These are phyloP conservation scores for Phytophthora aleatoria DNA, from an alignment of 352 stramenopile genomes.

Conservation along the genomic window DNA sequence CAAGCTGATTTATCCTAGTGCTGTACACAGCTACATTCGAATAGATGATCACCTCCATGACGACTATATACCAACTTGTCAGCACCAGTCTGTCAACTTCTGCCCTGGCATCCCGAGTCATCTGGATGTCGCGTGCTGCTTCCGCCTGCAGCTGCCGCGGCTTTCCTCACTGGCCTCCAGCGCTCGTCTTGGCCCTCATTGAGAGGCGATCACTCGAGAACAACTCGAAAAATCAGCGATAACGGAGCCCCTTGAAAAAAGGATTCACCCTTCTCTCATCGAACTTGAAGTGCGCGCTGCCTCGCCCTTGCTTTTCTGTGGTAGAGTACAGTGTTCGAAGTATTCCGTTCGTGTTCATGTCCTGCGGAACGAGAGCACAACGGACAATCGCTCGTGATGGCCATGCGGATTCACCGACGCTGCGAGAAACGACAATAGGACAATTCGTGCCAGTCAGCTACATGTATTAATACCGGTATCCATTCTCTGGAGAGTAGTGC, in stretches of 20 bases:
- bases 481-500: slow-evolving; percentile 7
- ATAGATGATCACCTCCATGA: too few species aligned
- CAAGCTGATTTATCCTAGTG: slow-evolving; percentile 11
- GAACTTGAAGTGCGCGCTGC: too few species aligned
- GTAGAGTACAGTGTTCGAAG: too few species aligned
- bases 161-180: slow-evolving; percentile 6
- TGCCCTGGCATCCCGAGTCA: not conserved
- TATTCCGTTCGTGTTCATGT: slow-evolving; percentile 17
- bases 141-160: slow-evolving; percentile 7
- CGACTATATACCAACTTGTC: not conserved
- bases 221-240: not conserved
- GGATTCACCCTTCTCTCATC: not conserved
- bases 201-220: too few species aligned
- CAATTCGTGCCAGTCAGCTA: slow-evolving; percentile 8
- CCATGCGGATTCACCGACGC: slow-evolving; percentile 11
- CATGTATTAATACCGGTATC: too few species aligned
- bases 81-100: not conserved
- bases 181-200: too few species aligned
- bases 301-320: too few species aligned
- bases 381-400: slow-evolving; percentile 1
- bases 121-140: not conserved
- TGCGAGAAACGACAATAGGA: slow-evolving; percentile 22
- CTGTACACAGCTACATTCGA: not conserved
- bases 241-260: slow-evolving; percentile 3
- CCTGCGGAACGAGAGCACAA: slow-evolving; percentile 19